Evolutionary conservation across 345 rosid genomes (phyloP), one percentile per base, ranked within the genome.

Genomic region (Eucalyptus sp.): DNA sequence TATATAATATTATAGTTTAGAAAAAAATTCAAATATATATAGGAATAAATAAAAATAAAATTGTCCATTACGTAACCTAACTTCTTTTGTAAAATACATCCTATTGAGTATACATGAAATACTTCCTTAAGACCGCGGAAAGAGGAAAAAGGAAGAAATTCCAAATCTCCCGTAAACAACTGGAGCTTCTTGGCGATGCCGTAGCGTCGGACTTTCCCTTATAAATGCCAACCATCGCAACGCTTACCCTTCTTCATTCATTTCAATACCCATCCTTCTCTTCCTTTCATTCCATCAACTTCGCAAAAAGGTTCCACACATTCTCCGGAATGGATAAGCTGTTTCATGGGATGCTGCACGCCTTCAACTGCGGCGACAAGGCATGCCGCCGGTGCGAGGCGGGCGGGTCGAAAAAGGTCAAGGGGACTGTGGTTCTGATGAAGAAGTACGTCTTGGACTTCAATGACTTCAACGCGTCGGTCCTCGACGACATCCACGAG

Each of bases 371-470:
- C 14, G 76, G 86, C 7, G 37, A 27, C 68, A 62, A 62, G 68
- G 68, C 31, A 6, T 29, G 15, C 68, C 16, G 8, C 68, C 33
- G 33, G 68, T 13, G 17, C 8, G 68, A 10, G 37, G 43, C 20
- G 8, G 18, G 51, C 33, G 22, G 41, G 17, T 33, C 60, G 25
- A 56, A 79, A 84, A 84, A 76, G 84, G 5, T 89, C 49, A 58
- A 41, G 48, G 99, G 99, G 17, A 95, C 90, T 22, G 98, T 95
- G 58, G 95, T 96, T 60, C 90, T 97, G 94, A 97, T 95, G 98
- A 97, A 94, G 92, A 96, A 97, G 90, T 95, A 96, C 89, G 98
- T 95, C 71, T 89, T 97, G 91, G 99, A 95, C 89, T 94, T 96
- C 93, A 97, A 93, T 86, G 99, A 97, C 91, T 94, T 95, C 88